Evolutionary conservation across 495 filamentous ascomycete species (phyloP).

Genomic region (Tetracladium setigerum): DNA sequence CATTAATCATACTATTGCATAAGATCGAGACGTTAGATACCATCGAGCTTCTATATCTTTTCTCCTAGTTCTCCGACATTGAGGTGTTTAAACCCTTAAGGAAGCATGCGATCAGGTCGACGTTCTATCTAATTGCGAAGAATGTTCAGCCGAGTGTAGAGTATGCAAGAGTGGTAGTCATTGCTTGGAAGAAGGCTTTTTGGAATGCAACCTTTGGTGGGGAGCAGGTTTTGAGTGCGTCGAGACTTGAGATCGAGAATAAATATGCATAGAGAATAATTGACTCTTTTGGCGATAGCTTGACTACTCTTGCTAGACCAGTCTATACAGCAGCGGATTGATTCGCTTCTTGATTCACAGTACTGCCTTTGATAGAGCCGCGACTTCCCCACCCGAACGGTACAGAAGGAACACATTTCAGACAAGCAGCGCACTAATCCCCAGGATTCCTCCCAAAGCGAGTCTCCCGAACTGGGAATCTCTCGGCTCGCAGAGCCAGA

Average conservation of each 20-base stretch:
- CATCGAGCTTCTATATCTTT: conserved; percentile 29
- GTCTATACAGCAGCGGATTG: too few relatives aligned
- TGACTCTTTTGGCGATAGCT: too few relatives aligned
- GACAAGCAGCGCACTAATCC: too few relatives aligned
- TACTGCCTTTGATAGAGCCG: too few relatives aligned
- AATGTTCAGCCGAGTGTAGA: conserved; percentile 29
- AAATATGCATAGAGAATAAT: too few relatives aligned
- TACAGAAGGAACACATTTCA: too few relatives aligned
- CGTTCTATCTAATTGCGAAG: conserved; percentile 49
- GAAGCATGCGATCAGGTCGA: conserved; percentile 35
- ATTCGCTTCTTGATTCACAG: too few relatives aligned
- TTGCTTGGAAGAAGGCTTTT: conserved; percentile 36
- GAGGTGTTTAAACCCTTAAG: conserved; percentile 38
- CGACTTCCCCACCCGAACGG: too few relatives aligned
- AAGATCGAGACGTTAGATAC: conserved; percentile 37
- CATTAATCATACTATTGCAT: conserved; percentile 43
- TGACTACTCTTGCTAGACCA: too few relatives aligned
- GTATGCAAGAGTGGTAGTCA: conserved; percentile 29
- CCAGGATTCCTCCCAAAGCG: too few relatives aligned
- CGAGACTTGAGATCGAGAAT: not conserved
- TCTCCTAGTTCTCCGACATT: conserved; percentile 36
- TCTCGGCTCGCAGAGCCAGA: too few relatives aligned
- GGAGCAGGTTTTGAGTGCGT: conserved; percentile 14
- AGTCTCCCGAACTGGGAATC: too few relatives aligned
- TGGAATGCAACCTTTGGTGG: conserved; percentile 35